phyloP scores from a whole-genome alignment of 2,329 filamentous ascomycete species.

The Rhinocladiella mackenziei region DNA sequence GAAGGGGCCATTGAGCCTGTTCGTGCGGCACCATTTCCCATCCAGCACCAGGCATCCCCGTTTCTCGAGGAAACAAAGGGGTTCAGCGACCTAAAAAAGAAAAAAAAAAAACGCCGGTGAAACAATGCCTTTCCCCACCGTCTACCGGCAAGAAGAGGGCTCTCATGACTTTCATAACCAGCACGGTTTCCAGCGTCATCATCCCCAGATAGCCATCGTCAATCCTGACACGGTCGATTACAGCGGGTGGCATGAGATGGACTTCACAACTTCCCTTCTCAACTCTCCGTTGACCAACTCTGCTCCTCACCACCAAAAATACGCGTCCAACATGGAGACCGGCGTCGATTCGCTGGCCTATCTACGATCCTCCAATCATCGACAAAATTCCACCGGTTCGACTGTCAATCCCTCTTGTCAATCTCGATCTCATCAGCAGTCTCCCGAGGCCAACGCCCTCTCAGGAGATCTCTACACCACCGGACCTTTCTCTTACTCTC shows the following conservation, averaged over 20 bases:
- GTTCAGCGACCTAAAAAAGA: neutral
- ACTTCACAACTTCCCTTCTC: slow-evolving; percentile 24
- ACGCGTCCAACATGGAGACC: slow-evolving; percentile 25
- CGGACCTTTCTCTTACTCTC: slow-evolving; percentile 24
- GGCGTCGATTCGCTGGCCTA: slow-evolving; percentile 19
- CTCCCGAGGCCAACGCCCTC: slow-evolving; percentile 11
- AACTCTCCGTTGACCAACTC: slow-evolving; percentile 11
- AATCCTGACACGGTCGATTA: slow-evolving; percentile 25
- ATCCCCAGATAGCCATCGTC: slow-evolving; percentile 23
- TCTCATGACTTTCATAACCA: slow-evolving; percentile 26
- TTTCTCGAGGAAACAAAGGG: no score
- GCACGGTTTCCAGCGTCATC: slow-evolving; percentile 18
- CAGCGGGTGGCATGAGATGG: slow-evolving; percentile 28
- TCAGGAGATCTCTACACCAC: slow-evolving; percentile 25
- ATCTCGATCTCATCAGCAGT: slow-evolving; percentile 20
- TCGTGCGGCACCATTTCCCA: no score
- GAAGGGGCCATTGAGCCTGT: neutral
- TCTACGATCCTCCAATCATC: slow-evolving; percentile 14
- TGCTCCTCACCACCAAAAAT: slow-evolving; percentile 17
- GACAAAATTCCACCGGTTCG: slow-evolving; percentile 17
- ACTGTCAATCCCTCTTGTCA: slow-evolving; percentile 6
- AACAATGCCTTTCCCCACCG: slow-evolving; percentile 22
- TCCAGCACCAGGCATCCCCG: no score
- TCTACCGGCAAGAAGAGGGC: slow-evolving; percentile 17
- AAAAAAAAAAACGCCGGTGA: neutral